Conservation (phyloP, 441 rosid species). For the Bruguiera hainesii region DNA sequence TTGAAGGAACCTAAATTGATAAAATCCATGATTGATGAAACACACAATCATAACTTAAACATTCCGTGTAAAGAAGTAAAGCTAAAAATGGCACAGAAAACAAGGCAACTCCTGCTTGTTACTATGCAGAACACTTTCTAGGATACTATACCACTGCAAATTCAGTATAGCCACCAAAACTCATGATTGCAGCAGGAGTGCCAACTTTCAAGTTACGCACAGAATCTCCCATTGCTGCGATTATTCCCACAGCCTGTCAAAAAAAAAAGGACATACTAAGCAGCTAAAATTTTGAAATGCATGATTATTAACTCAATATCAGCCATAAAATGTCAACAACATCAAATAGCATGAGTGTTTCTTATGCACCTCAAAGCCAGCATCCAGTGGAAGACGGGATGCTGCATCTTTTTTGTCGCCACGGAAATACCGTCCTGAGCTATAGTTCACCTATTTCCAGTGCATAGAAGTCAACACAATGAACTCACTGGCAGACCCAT, state of each 20-base stretch:
- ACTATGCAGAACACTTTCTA: slow-evolving; percentile 11
- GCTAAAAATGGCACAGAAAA: slow-evolving; percentile 4
- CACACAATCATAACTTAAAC: slow-evolving; percentile 1
- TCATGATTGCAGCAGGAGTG: slow-evolving; percentile 94
- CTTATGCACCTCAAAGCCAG: slow-evolving; percentile 84
- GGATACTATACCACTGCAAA: slow-evolving; percentile 46
- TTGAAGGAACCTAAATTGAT: slow-evolving; percentile 60
- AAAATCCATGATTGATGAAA: slow-evolving; percentile 14
- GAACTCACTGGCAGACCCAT: not conserved
- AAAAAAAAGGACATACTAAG: slow-evolving; percentile 1
- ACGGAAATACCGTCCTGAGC: slow-evolving; percentile 89
- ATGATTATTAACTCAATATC: slow-evolving; percentile 9
- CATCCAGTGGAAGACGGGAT: slow-evolving; percentile 85
- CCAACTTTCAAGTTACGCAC: slow-evolving; percentile 75
- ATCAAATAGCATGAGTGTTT: slow-evolving; percentile 14
- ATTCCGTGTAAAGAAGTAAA: slow-evolving; percentile 9
- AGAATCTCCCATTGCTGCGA: slow-evolving; percentile 86
- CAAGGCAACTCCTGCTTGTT: slow-evolving; percentile 13
- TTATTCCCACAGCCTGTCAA: slow-evolving; percentile 82
- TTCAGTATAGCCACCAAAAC: slow-evolving; percentile 90
- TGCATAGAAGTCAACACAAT: slow-evolving; percentile 9
- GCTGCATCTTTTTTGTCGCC: slow-evolving; percentile 36
- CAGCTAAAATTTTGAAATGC: not conserved
- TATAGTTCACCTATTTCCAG: slow-evolving; percentile 77
- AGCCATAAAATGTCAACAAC: slow-evolving; percentile 15